A percentile compares a stretch with the other conserved stretches of the same genome.
Evolutionary conservation across 257 asterid genomes (phyloP).

Genomic region (Verbascum thapsus): DNA sequence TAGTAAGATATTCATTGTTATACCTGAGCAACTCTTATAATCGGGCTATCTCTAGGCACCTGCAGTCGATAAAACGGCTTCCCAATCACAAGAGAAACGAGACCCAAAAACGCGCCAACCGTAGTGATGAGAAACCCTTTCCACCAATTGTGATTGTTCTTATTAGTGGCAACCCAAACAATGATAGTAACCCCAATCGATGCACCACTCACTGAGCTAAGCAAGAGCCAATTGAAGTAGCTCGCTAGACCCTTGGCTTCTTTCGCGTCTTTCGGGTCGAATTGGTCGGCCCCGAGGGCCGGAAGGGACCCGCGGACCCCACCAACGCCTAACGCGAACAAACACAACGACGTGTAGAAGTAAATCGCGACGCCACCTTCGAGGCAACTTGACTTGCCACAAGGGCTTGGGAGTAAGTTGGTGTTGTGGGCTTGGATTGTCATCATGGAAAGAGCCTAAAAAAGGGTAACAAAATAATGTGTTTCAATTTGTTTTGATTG

Average conservation of each 20-base stretch:
- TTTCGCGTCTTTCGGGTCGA: constrained; percentile 55
- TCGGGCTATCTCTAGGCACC: constrained; percentile 57
- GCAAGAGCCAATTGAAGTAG: constrained; percentile 71
- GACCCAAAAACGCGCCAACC: constrained; percentile 41
- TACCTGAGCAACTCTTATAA: constrained; percentile 57
- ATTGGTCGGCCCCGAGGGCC: constrained; percentile 79
- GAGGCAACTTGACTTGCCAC: constrained; percentile 50
- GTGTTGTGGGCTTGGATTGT: constrained; percentile 57
- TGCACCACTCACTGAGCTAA: constrained; percentile 52
- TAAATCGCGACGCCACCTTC: constrained; percentile 50
- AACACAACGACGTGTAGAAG: constrained; percentile 52
- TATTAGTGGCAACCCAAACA: constrained; percentile 56
- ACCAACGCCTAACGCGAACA: constrained; percentile 65
- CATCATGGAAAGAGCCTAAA: constrained; percentile 55
- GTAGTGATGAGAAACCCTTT: constrained; percentile 58
- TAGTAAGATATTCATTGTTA: too few relatives aligned
- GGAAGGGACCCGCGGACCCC: constrained; percentile 69
- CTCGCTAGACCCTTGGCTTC: constrained; percentile 56
- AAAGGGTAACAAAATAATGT: too few relatives aligned
- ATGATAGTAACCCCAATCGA: constrained; percentile 61
- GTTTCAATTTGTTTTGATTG: too few relatives aligned
- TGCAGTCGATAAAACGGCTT: constrained; percentile 56
- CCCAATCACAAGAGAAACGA: constrained; percentile 43
- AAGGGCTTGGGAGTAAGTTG: constrained; percentile 45
- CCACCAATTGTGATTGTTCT: constrained; percentile 60